These are phyloP conservation scores for Pleurotus eryngii DNA, from an alignment of 768 basidiomycete species.

Conservation along the genomic window DNA sequence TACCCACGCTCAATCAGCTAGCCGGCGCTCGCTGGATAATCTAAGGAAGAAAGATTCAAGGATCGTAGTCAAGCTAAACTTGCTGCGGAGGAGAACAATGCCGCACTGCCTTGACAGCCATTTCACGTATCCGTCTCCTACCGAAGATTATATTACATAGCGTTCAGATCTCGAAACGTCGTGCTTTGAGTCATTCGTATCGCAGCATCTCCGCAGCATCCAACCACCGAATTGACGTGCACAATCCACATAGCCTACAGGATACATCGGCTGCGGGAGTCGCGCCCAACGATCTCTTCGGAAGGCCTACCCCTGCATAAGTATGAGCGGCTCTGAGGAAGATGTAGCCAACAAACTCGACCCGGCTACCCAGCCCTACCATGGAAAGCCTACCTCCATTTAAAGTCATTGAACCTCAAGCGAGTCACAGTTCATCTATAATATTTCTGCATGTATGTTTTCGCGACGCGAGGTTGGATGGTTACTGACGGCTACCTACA, in stretches of 20 bases:
- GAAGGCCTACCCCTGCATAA: not conserved
- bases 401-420: not conserved
- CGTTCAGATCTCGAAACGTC: not conserved
- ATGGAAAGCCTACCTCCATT: not conserved
- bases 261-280: not conserved
- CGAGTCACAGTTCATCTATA: not conserved
- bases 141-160: too few relatives aligned
- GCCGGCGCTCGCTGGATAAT: too few relatives aligned
- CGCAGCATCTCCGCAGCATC: constrained; percentile 6
- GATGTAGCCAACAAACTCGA: not conserved
- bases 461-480: too few relatives aligned
- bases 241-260: constrained; percentile 4
- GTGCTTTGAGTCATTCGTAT: not conserved
- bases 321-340: not conserved
- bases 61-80: not conserved
- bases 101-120: not conserved
- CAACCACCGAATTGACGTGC: too few relatives aligned
- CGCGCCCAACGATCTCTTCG: not conserved
- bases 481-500: constrained; percentile 9
- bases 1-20: too few relatives aligned
- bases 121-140: too few relatives aligned
- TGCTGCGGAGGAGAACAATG: not conserved
- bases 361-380: not conserved
- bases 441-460: constrained; percentile 4
- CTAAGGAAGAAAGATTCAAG: not conserved